Percentiles rank a stretch among this genome's conserved stretches.
Evolutionary conservation across 2,329 filamentous ascomycete genomes (phyloP).

Genomic region (Cercospora janseana): DNA sequence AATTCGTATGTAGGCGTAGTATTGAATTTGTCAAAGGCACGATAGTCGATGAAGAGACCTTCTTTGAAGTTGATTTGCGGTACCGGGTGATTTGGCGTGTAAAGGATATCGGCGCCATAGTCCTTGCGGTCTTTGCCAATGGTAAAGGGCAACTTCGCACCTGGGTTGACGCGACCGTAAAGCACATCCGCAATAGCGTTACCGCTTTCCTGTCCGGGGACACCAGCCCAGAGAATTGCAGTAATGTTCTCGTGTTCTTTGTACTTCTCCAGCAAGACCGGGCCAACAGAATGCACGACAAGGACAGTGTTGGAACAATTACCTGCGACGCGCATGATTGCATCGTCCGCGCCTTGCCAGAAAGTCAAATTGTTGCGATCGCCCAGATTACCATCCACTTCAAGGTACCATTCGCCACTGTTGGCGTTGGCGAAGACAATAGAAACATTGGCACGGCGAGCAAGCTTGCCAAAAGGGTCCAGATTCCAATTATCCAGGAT

Average conservation of each 20-base stretch:
- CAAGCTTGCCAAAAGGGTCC: conserved; percentile 33
- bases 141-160: conserved; percentile 35
- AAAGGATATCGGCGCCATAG: conserved; percentile 33
- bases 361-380: conserved; percentile 51
- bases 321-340: conserved; percentile 62
- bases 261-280: conserved; percentile 33
- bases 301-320: conserved; percentile 36
- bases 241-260: conserved; percentile 36
- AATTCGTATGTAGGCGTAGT: conserved; percentile 52
- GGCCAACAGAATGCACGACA: conserved; percentile 34
- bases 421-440: conserved; percentile 52
- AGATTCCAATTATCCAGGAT: conserved; percentile 32
- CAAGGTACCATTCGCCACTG: conserved; percentile 51
- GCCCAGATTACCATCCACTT: conserved; percentile 44
- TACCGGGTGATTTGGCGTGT: conserved; percentile 42
- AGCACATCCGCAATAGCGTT: conserved; percentile 33
- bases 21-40: conserved; percentile 46
- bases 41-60: conserved; percentile 79
- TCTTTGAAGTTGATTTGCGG: conserved; percentile 42
- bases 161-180: conserved; percentile 34
- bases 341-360: conserved; percentile 37
- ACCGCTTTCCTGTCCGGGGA: conserved; percentile 36
- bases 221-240: conserved; percentile 34
- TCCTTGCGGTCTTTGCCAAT: conserved; percentile 34
- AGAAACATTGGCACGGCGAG: conserved; percentile 32